Conservation (phyloP, 1,139 yeast species). For the Pichia sp. region DNA sequence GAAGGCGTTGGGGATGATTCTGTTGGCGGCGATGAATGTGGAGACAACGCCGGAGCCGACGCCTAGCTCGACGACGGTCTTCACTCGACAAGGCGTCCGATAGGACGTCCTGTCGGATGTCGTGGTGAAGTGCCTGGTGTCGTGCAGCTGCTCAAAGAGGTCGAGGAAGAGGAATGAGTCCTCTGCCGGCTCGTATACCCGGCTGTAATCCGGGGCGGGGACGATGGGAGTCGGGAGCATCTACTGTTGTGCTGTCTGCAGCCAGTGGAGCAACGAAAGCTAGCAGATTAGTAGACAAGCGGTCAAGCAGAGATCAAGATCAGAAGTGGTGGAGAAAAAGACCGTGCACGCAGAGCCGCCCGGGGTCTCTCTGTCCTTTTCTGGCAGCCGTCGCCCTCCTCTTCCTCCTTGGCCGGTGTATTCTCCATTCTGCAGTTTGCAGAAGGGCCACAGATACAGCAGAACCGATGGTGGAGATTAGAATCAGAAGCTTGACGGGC, state of each 20-base stretch:
- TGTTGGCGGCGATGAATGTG: slow-evolving; percentile 54
- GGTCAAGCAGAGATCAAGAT: too few species aligned
- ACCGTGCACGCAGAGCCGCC: neutral
- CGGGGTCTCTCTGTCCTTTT: neutral
- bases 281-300: too few species aligned
- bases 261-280: too few species aligned
- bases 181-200: slow-evolving; percentile 90
- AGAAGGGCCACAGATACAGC: neutral
- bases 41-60: slow-evolving; percentile 88
- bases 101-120: slow-evolving; percentile 35
- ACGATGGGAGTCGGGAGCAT: slow-evolving; percentile 58
- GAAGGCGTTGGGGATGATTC: slow-evolving; percentile 47
- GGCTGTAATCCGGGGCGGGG: slow-evolving; percentile 41
- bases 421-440: neutral
- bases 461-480: slow-evolving; percentile 27
- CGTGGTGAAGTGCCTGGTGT: slow-evolving; percentile 35
- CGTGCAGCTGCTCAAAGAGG: slow-evolving; percentile 59
- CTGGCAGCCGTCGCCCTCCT: too few species aligned
- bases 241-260: neutral
- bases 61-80: slow-evolving; percentile 71
- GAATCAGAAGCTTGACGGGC: slow-evolving; percentile 59
- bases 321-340: too few species aligned
- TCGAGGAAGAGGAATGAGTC: slow-evolving; percentile 84
- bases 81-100: slow-evolving; percentile 25
- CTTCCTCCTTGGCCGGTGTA: neutral